phyloP scores from a whole-genome alignment of 176 grass and related monocot species.

The Oryza meyeriana region DNA sequence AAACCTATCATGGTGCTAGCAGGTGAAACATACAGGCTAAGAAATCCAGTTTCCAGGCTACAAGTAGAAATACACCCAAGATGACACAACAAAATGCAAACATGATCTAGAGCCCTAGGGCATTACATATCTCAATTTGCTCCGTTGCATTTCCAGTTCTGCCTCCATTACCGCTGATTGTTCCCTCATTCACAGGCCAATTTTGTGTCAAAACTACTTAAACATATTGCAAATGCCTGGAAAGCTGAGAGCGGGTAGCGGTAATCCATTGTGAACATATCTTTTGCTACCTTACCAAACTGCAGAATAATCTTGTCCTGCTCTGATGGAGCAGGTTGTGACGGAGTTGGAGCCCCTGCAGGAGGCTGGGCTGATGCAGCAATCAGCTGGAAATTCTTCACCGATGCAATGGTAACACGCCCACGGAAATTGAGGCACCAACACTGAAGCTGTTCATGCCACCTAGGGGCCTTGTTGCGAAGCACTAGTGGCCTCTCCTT shows the following conservation, averaged over 20 bases:
- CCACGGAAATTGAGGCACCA: constrained; percentile 98
- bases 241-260: constrained; percentile 84
- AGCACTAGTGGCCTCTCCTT: constrained; percentile 92
- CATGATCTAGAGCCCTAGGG: constrained; percentile 27
- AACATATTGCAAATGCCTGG: constrained; percentile 89
- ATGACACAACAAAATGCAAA: constrained; percentile 22
- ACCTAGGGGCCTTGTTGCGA: constrained; percentile 86
- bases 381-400: constrained; percentile 98
- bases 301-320: constrained; percentile 89
- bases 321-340: constrained; percentile 37
- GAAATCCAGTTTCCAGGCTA: constrained; percentile 28
- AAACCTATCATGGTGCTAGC: constrained; percentile 10
- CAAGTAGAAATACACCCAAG: constrained; percentile 40
- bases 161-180: background rate
- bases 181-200: constrained; percentile 83
- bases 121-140: constrained; percentile 1
- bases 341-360: constrained; percentile 32
- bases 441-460: constrained; percentile 97
- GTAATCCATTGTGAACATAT: constrained; percentile 99
- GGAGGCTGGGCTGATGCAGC: constrained; percentile 42
- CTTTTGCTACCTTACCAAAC: constrained; percentile 91
- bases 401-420: constrained; percentile 83
- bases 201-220: constrained; percentile 99
- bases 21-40: constrained; percentile 20
- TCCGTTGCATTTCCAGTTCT: constrained; percentile 13